Evolutionary conservation across 495 filamentous ascomycete species (phyloP).

Genomic region (Penicillium arizonense): DNA sequence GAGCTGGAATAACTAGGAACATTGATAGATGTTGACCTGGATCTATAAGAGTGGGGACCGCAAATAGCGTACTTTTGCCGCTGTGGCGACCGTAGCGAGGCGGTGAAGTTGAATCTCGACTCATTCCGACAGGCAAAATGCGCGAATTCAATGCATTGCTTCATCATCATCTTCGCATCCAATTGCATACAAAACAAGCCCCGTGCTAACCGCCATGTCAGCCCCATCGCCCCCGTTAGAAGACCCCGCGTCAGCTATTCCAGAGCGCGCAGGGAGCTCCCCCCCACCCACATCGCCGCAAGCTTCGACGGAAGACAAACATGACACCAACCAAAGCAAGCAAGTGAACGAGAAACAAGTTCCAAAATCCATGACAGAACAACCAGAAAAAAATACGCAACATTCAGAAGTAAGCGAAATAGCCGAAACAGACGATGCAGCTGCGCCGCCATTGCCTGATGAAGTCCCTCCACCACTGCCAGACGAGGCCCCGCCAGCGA

Average conservation of each 20-base stretch:
- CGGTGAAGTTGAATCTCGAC: too few species aligned
- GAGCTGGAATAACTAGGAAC: too few species aligned
- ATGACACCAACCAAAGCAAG: constrained; percentile 5
- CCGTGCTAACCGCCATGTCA: constrained; percentile 12
- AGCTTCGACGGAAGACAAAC: constrained; percentile 8
- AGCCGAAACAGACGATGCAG: constrained; percentile 18
- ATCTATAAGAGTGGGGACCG: too few species aligned
- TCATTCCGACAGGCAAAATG: too few species aligned
- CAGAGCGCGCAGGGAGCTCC: background rate
- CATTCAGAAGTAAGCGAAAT: constrained; percentile 10
- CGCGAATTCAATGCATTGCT: background rate
- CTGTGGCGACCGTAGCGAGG: too few species aligned
- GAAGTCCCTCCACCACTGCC: constrained; percentile 51
- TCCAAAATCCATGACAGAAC: background rate
- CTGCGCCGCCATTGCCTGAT: constrained; percentile 51
- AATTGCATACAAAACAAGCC: background rate
- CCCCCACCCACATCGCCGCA: constrained; percentile 6
- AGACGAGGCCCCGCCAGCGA: constrained; percentile 50
- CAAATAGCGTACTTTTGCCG: too few species aligned
- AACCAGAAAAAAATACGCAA: constrained; percentile 15
- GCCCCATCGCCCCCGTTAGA: constrained; percentile 5
- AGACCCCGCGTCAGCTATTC: background rate
- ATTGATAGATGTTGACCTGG: too few species aligned
- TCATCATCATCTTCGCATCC: background rate
- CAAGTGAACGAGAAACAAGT: constrained; percentile 11